Evolutionary conservation across 1,139 yeast species (phyloP).

Genomic region (Saccharomycopsis crataegensis): DNA sequence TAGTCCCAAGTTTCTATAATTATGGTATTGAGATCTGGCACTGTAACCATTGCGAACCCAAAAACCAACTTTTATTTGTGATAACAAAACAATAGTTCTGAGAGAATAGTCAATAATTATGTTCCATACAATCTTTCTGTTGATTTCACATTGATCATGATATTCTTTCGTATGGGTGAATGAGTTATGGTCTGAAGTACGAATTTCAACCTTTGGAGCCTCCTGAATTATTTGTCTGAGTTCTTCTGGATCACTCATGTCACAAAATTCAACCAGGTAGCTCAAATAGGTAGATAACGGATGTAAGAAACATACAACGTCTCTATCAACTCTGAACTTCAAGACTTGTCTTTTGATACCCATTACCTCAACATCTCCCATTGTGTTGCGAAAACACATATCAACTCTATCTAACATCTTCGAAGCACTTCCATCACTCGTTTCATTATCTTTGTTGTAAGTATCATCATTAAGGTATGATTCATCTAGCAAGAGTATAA

Average conservation of each 20-base stretch:
- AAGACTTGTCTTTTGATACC: neutral
- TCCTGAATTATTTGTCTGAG: constrained; percentile 21
- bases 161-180: neutral
- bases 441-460: neutral
- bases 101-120: constrained; percentile 54
- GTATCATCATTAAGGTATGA: neutral
- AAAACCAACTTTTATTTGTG: constrained; percentile 72
- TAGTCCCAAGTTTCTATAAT: constrained; percentile 74
- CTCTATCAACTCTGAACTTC: constrained; percentile 35
- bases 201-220: neutral
- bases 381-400: neutral
- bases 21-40: constrained; percentile 68
- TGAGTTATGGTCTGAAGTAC: too few relatives aligned
- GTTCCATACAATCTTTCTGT: constrained; percentile 7
- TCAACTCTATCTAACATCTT: neutral
- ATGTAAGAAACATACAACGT: constrained; percentile 64
- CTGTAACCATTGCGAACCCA: constrained; percentile 91
- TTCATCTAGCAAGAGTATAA: neutral
- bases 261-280: constrained; percentile 55
- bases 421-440: neutral
- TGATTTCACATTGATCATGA: neutral
- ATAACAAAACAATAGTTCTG: constrained; percentile 61
- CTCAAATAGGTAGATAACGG: constrained; percentile 72
- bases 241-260: constrained; percentile 27
- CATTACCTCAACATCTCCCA: constrained; percentile 1